These are phyloP conservation scores for Plasmodium inui DNA, from an alignment of 169 alveolate species.

Conservation along the genomic window DNA sequence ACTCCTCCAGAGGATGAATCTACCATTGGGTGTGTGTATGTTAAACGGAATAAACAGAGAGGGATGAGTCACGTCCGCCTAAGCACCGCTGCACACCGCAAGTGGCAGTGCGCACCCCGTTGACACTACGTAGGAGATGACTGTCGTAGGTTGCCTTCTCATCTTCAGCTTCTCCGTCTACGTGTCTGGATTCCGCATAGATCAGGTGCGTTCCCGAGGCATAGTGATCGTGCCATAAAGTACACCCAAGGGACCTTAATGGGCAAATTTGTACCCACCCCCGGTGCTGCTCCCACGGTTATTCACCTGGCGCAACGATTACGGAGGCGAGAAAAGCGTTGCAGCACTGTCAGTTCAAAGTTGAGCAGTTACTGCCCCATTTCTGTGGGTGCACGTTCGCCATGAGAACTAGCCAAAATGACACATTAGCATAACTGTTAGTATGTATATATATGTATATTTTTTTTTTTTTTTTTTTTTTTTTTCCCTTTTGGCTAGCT, in stretches of 20 bases:
- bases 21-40: not conserved
- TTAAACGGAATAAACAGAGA: not conserved
- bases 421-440: not conserved
- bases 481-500: slow-evolving; percentile 10
- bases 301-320: not conserved
- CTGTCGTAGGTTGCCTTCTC: not conserved
- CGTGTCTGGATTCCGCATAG: slow-evolving; percentile 29
- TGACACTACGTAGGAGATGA: slow-evolving; percentile 1
- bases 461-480: slow-evolving; percentile 16
- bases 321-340: not conserved
- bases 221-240: not conserved
- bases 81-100: not conserved
- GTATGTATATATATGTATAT: not conserved
- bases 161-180: not conserved
- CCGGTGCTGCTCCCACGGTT: not conserved
- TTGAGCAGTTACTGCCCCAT: not conserved
- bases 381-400: not conserved
- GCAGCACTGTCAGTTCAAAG: not conserved
- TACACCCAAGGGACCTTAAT: not conserved
- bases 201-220: slow-evolving; percentile 1
- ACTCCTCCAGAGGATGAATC: not conserved
- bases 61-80: not conserved
- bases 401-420: not conserved
- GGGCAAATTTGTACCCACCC: not conserved
- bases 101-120: not conserved